phyloP scores from a whole-genome alignment of 1,139 yeast species.

The Nakaseomyces nivariensis region DNA sequence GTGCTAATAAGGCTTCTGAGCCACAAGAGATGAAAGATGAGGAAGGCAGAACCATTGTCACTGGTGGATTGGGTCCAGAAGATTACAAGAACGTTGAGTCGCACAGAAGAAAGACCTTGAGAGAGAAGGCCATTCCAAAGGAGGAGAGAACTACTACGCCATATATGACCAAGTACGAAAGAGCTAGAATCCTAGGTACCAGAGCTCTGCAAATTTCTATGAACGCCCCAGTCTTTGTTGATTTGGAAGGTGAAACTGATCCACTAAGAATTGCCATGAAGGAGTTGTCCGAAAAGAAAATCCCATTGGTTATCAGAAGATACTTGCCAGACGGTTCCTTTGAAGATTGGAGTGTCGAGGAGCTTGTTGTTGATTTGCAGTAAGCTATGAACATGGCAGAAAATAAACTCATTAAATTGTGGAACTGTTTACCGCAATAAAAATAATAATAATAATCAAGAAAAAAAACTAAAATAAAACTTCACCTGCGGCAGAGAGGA shows the following conservation, averaged over 20 bases:
- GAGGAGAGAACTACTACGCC: constrained; percentile 92
- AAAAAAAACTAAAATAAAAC: neutral
- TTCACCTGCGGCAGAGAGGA: no score
- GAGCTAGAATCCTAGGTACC: constrained; percentile 94
- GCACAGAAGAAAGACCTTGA: constrained; percentile 55
- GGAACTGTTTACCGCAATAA: no score
- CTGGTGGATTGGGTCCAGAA: constrained; percentile 56
- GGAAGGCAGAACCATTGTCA: constrained; percentile 65
- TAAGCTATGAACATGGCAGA: neutral
- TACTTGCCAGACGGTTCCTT: constrained; percentile 94
- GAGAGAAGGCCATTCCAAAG: constrained; percentile 79
- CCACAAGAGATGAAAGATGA: constrained; percentile 48
- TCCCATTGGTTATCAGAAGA: constrained; percentile 90
- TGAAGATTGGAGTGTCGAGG: constrained; percentile 99
- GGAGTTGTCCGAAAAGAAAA: constrained; percentile 87
- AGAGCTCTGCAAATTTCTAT: constrained; percentile 92
- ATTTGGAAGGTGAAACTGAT: constrained; percentile 97
- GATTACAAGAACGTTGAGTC: constrained; percentile 37
- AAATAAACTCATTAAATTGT: no score
- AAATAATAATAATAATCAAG: no score
- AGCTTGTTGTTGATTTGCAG: constrained; percentile 77
- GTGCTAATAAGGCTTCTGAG: constrained; percentile 26
- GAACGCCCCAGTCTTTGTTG: constrained; percentile 97
- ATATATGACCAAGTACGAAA: constrained; percentile 95
- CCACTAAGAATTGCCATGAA: constrained; percentile 98